Conservation (phyloP, 441 rosid species). For the Erysimum cheiri region DNA sequence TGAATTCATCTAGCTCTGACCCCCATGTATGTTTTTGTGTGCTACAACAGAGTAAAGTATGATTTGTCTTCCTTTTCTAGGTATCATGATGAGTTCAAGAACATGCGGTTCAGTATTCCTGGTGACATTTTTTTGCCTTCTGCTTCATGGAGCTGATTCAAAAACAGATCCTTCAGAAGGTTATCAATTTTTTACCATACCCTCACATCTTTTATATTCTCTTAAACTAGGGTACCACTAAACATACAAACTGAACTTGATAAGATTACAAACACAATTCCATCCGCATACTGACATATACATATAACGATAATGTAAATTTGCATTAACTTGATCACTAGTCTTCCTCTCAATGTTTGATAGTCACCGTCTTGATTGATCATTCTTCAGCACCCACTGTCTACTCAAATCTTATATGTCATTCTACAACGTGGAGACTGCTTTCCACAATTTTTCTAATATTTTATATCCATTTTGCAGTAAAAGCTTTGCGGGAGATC, state of each 20-base stretch:
- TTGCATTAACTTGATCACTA: conserved; percentile 11
- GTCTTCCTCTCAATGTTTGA: conserved; percentile 22
- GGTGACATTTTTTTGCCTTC: conserved; percentile 45
- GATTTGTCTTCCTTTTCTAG: conserved; percentile 32
- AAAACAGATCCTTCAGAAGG: conserved; percentile 74
- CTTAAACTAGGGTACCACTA: background rate
- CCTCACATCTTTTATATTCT: background rate
- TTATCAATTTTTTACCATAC: conserved; percentile 27
- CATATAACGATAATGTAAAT: background rate
- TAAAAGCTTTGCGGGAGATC: conserved; percentile 56
- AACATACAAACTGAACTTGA: conserved; percentile 5
- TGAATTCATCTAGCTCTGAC: conserved; percentile 26
- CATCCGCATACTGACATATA: background rate
- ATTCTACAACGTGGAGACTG: conserved; percentile 17
- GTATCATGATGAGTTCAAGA: conserved; percentile 36
- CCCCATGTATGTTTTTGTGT: conserved; percentile 27
- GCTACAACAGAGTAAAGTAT: conserved; percentile 16
- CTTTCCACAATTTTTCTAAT: conserved; percentile 16
- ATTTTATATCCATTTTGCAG: conserved; percentile 49
- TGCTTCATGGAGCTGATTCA: conserved; percentile 48
- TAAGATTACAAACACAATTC: background rate
- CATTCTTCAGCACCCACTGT: conserved; percentile 1
- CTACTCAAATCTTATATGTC: conserved; percentile 21
- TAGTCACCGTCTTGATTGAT: conserved; percentile 13
- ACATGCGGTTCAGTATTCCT: conserved; percentile 43